Evolutionary conservation across 805 yeast genomes (phyloP).

Genomic region (Candida alai): DNA sequence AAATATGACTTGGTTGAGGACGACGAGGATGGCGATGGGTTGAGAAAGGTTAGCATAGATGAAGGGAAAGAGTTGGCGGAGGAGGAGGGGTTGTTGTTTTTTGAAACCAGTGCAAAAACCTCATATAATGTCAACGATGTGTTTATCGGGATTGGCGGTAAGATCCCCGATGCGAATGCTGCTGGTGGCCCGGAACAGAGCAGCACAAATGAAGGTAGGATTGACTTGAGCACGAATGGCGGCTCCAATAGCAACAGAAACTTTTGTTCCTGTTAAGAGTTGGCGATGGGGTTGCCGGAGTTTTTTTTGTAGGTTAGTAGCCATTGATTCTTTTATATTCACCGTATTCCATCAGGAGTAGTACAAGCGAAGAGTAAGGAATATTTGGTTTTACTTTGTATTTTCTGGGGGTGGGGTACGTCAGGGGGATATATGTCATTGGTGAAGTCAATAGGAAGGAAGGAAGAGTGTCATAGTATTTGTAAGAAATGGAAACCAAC

Average conservation of each 20-base stretch:
- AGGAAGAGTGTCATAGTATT: no score
- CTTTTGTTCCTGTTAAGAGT: slow-evolving; percentile 5
- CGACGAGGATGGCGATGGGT: slow-evolving; percentile 42
- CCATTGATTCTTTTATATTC: no score
- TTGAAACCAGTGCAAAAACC: slow-evolving; percentile 93
- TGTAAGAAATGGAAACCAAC: no score
- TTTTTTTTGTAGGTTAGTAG: slow-evolving; percentile 1
- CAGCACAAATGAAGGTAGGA: slow-evolving; percentile 27
- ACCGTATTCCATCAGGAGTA: no score
- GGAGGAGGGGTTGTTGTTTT: slow-evolving; percentile 86
- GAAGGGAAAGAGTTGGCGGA: slow-evolving; percentile 88
- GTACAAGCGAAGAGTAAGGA: no score
- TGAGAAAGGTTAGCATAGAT: slow-evolving; percentile 75
- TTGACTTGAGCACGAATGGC: slow-evolving; percentile 27
- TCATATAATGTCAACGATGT: slow-evolving; percentile 87
- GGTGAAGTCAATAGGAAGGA: no score
- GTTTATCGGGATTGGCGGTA: slow-evolving; percentile 82
- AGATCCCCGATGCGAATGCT: slow-evolving; percentile 55
- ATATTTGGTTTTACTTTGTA: no score
- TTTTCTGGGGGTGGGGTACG: no score
- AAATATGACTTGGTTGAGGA: slow-evolving; percentile 75
- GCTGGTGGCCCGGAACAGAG: slow-evolving; percentile 7
- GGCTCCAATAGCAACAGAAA: slow-evolving; percentile 2
- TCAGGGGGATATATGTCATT: no score
- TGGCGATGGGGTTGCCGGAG: background rate